Base-by-base conservation (phyloP, 176 grass and related monocot genomes). In the Calamus simplicifolius region DNA sequence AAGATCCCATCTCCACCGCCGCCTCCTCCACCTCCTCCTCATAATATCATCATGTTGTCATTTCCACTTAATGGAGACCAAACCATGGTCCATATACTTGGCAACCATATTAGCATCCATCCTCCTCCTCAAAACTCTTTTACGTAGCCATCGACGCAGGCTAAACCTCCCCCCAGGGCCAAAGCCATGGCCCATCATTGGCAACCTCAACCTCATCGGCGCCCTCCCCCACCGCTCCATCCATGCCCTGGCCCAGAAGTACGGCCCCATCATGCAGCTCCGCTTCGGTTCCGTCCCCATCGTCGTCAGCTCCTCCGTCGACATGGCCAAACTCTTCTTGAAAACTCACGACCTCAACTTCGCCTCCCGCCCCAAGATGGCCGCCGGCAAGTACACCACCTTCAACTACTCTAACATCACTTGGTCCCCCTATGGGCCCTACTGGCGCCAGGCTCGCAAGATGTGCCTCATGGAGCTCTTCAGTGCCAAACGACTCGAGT, bases 391-490 rank as follows among this genome's bases (percentile, higher is more conserved):
- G 80, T 76, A 86, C 82, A 84, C 80, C 25, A 84, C 73, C 62
- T 95, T 84, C 81, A 84, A 89, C 77, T 89, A 77, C 80, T 49
- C 70, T 15, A 77, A 89, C 77, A 95, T 95, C 59, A 79, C 68
- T 4, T 95, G 85, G 85, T 81, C 90, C 2, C 77, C 80, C n/a
- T 95, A 95, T 56, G 90, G 76, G 23, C 53, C 80, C 0, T 95
- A 95, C 56, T 89, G 82, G 86, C 77, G 86, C 4, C 77, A 89
- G 50, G 86, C 77, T 17, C 82, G 85, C 23, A 89, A 79, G 77
- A 81, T 95, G 70, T 95, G 90, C 77, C 43, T 95, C 62, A 69
- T 84, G 48, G 90, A 95, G 77, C 82, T 95, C 62, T 89, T 95
- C 67, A 86, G 86, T 73, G 77, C 80, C 26, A 86, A 81, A 64